Evolutionary conservation across 1,284 basidiomycete species (phyloP).

Genomic region (Cryptococcus amylolentus): DNA sequence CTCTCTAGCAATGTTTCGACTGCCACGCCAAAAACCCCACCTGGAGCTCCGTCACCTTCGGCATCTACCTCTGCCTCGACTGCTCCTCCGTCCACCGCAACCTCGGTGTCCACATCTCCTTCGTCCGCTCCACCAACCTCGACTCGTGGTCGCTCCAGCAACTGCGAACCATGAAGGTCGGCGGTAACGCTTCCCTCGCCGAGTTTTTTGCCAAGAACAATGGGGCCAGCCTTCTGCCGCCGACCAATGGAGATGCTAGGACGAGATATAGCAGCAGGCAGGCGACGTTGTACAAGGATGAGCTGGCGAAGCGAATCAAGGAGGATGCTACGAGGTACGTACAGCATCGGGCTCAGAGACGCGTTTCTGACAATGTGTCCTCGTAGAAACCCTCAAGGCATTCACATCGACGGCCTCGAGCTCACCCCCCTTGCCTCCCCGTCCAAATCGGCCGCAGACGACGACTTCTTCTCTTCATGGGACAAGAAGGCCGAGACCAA

Average conservation of each 20-base stretch:
- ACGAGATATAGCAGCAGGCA: conserved; percentile 83
- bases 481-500: conserved; percentile 65
- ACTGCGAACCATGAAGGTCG: conserved; percentile 93
- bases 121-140: conserved; percentile 94
- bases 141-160: conserved; percentile 92
- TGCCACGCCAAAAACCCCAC: conserved; percentile 95
- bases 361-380: background rate
- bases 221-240: conserved; percentile 62
- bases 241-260: conserved; percentile 70
- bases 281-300: conserved; percentile 88
- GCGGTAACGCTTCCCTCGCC: conserved; percentile 82
- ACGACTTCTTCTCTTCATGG: conserved; percentile 96
- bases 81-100: conserved; percentile 95
- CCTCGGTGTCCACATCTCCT: conserved; percentile 97
- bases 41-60: conserved; percentile 95
- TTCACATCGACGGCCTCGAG: conserved; percentile 71
- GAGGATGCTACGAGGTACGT: conserved; percentile 70
- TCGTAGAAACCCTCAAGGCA: conserved; percentile 66
- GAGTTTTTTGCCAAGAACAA: conserved; percentile 91
- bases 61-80: conserved; percentile 96
- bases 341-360: background rate
- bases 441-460: conserved; percentile 56
- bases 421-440: conserved; percentile 52
- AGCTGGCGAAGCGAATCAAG: conserved; percentile 74
- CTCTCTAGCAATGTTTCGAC: conserved; percentile 83